Evolutionary conservation across 148 eudicot species (phyloP).

Genomic region (Diospyros lotus): DNA sequence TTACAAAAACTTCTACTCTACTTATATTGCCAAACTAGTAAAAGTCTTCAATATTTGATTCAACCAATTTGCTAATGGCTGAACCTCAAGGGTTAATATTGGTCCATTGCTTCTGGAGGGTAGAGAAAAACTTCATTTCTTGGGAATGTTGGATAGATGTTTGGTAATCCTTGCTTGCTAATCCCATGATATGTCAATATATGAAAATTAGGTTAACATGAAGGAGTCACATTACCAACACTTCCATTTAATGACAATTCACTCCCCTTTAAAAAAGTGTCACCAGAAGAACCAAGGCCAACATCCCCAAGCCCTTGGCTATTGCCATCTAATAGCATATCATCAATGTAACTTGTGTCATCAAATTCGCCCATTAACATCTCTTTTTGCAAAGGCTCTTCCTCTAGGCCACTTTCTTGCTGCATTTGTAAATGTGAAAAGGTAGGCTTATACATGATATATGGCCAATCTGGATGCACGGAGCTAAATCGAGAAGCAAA

Average conservation of each 20-base stretch:
- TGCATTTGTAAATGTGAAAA: slow-evolving; percentile 8
- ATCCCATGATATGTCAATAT: not conserved
- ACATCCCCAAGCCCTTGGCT: slow-evolving; percentile 4
- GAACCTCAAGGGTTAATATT: too few relatives aligned
- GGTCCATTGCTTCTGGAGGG: too few relatives aligned
- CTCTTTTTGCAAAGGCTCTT: slow-evolving; percentile 5
- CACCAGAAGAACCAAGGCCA: slow-evolving; percentile 5
- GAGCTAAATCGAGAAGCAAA: slow-evolving; percentile 10
- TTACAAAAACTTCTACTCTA: too few relatives aligned
- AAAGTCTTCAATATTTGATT: too few relatives aligned
- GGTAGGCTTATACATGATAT: slow-evolving; percentile 11
- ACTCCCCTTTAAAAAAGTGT: not conserved
- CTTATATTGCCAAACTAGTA: too few relatives aligned
- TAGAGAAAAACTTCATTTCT: too few relatives aligned
- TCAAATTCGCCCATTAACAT: slow-evolving; percentile 2
- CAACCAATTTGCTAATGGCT: too few relatives aligned
- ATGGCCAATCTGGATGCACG: slow-evolving; percentile 13
- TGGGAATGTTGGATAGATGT: too few relatives aligned
- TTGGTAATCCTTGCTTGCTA: not conserved
- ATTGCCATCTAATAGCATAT: not conserved
- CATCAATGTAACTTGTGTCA: not conserved
- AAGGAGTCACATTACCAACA: not conserved
- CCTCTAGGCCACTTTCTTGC: not conserved
- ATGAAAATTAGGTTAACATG: not conserved
- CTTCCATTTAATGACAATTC: not conserved